Percentiles rank a stretch among this genome's conserved stretches.
phyloP scores from a whole-genome alignment of 208 protist species.

The Crithidia bombi region DNA sequence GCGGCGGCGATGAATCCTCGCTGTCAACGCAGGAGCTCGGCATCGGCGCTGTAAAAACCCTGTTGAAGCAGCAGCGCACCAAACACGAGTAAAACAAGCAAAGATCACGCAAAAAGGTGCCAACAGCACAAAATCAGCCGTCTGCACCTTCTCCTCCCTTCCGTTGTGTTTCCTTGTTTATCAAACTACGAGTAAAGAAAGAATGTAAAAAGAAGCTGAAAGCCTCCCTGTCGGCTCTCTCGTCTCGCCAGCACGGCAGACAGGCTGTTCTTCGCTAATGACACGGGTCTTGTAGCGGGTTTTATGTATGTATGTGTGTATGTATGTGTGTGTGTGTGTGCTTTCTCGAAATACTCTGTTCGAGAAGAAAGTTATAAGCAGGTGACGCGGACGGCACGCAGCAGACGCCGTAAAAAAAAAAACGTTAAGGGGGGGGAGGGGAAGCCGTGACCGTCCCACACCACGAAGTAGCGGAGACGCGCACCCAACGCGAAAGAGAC shows the following conservation, averaged over 20 bases:
- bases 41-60: background rate
- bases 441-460: too few species aligned
- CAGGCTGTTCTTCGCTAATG: too few species aligned
- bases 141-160: too few species aligned
- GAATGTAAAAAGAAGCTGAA: background rate
- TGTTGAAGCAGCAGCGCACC: background rate
- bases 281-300: background rate
- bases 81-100: background rate
- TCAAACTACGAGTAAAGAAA: conserved; percentile 10
- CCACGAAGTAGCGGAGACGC: too few species aligned
- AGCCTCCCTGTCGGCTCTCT: too few species aligned
- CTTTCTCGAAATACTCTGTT: background rate
- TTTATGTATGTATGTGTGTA: background rate
- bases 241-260: too few species aligned
- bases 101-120: background rate
- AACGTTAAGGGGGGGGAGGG: too few species aligned
- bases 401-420: too few species aligned
- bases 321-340: background rate
- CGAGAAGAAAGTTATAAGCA: background rate
- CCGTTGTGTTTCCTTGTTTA: too few species aligned
- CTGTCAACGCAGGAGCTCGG: conserved; percentile 14
- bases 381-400: too few species aligned
- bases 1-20: conserved; percentile 9
- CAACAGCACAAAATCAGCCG: background rate
- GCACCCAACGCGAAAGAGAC: too few species aligned